These are phyloP conservation scores for Drechslerella dactyloides DNA, from an alignment of 2,329 filamentous ascomycete genomes.

Conservation along the genomic window DNA sequence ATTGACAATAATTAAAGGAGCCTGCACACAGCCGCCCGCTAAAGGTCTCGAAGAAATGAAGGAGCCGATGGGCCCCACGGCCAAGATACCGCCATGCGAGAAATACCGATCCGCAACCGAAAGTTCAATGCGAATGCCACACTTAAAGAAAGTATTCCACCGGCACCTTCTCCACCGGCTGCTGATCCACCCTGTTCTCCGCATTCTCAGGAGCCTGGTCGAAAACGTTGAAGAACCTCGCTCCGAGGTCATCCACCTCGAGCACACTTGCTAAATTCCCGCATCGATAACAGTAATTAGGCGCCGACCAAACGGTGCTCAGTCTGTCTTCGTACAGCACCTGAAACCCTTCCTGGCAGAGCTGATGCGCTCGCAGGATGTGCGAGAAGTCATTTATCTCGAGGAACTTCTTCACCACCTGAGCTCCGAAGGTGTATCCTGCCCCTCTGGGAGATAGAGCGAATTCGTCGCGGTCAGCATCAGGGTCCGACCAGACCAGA, in stretches of 20 bases:
- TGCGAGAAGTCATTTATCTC: conserved; percentile 98
- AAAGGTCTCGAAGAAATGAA: not conserved
- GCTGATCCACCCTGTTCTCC: conserved; percentile 81
- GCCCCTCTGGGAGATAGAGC: conserved; percentile 90
- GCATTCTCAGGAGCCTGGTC: conserved; percentile 97
- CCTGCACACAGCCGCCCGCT: not conserved
- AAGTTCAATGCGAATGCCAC: not conserved
- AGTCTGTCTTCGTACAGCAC: conserved; percentile 92
- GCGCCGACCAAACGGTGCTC: conserved; percentile 97
- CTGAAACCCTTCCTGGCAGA: conserved; percentile 97
- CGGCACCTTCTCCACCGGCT: conserved; percentile 74
- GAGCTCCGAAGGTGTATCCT: conserved; percentile 95
- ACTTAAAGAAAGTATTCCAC: conserved; percentile 68
- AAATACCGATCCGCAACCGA: not conserved
- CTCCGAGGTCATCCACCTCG: conserved; percentile 76
- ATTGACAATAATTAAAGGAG: not conserved
- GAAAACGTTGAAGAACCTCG: conserved; percentile 93
- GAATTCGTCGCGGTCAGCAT: conserved; percentile 97
- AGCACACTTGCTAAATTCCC: conserved; percentile 97
- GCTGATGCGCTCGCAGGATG: conserved; percentile 95
- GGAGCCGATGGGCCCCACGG: not conserved
- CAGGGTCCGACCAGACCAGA: conserved; percentile 96
- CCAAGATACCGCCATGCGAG: not conserved
- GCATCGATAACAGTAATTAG: conserved; percentile 93
- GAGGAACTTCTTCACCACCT: conserved; percentile 97